Base-by-base conservation (phyloP, 306 rosid species). In the Corylus heterophylla region DNA sequence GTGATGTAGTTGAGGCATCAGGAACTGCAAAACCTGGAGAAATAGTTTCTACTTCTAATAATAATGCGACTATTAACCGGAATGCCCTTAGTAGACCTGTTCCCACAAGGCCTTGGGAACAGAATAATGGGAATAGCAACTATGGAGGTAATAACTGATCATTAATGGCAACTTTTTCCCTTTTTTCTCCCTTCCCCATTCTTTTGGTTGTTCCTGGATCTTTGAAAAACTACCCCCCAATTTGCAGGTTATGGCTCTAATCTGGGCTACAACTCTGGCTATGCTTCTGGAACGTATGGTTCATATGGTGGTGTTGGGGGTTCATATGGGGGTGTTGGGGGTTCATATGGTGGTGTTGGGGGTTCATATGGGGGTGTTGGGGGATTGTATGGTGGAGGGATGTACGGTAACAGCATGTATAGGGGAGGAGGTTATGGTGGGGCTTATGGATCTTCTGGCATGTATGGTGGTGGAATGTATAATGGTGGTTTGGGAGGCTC, bases 71-170 rank as follows among this genome's bases (percentile, higher is more conserved):
- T 81, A 52, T 71, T 70, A 90, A 88, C 74, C 83, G 88, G 82
- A 93, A 83, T 80, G 3, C 96, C 64, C 88, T 91, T 12, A 85
- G 89, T 55, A 83, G 99, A 85, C 89, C 99, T n/a, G 89, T 90
- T 81, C 98, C 99, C 66, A 2, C 94, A 2, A 89, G 99, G 84
- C 99, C 98, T 63, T 96, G 99, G 99, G 96, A 96, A 84, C 98
- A 96, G 84, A 90, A 84, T 75, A 84, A 88, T 76, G 94, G 92
- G 70, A 86, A 52, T 81, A 89, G 3, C 79, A 77, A 55, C 85
- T 85, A 89, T 29, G 98, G 94, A 79, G 98, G 96, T 91, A 48
- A 59, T 7, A 6, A 70, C 73, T 16, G 56, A 16, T 37, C 69
- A 49, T n/a, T 70, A 27, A n/a, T 62, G 18, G 25, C 39, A 1